Base-by-base conservation (phyloP, 768 basidiomycete genomes). In the Rubroboletus pulcherrimus region DNA sequence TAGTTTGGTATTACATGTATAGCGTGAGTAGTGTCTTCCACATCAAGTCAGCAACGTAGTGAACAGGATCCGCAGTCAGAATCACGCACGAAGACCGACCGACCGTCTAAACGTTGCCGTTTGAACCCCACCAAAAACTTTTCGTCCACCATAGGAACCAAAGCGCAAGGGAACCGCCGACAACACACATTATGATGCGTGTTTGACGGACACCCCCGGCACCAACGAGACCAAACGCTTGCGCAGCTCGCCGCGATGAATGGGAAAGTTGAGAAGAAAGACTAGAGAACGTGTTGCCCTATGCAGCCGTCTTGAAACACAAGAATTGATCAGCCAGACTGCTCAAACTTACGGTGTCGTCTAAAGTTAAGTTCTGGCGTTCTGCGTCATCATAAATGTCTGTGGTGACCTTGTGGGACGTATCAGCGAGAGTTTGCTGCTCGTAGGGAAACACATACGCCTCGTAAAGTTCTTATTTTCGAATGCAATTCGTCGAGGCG, bases 321-420 rank as follows among this genome's bases (percentile, higher is more conserved):
- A 10, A 39, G 11, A 3, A 45, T 15, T 34, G 46, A 38, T 7
- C 49, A 15, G 19, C 14, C 52, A n/a, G 7, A 31, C 7, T 38
- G n/a, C 29, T 39, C 12, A 19, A 26, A 69, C 86, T 58, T 56
- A 91, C 91, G 3, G 90, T 84, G 38, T 87, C 82, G 63, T 93
- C 90, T 26, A 94, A 75, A 51, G 87, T 81, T 3, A 81, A 66
- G 64, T 93, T 93, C 73, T 93, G 92, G 10, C 85, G 75, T 71
- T 94, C 91, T 1, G 86, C 86, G 64, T 93, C 92, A 57, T 84
- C 81, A 67, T 94, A 79, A 38, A 94, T 92, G 73, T 94, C 91
- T 3, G 83, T 88, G 12, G 91, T 93, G n/a, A 94, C 79, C 91
- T 93, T 19, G 38, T 33, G 30, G 31, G 11, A 33, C 6, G 31